Conservation (phyloP, 1,139 yeast species). For the Sugiyamaella castrensis region DNA sequence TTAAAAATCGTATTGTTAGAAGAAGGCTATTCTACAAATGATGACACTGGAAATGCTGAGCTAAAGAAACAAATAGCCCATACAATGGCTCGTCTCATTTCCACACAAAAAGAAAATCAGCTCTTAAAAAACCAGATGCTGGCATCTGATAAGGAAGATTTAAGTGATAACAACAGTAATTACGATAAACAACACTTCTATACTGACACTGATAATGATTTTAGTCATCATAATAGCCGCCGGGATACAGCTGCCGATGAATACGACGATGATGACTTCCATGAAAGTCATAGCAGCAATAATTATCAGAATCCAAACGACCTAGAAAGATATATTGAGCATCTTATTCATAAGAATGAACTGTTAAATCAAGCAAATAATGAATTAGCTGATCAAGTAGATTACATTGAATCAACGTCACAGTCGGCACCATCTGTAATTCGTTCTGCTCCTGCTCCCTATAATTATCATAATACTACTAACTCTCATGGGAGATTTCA, state of each 20-base stretch:
- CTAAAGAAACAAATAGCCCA: not conserved
- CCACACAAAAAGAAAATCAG: not conserved
- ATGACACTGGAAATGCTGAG: not conserved
- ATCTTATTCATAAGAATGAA: no score
- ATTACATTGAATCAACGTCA: no score
- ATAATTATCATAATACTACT: not conserved
- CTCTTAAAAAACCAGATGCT: not conserved
- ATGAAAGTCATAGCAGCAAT: not conserved
- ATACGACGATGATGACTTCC: no score
- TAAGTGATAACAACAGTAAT: no score
- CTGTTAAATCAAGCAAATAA: no score
- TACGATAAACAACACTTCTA: no score
- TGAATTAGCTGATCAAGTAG: not conserved
- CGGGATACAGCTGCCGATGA: no score
- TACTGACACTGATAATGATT: no score
- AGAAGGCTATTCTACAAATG: not conserved
- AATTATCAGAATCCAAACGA: not conserved
- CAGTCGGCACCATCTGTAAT: not conserved
- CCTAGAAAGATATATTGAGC: not conserved
- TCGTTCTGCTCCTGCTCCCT: not conserved
- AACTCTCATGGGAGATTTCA: not conserved
- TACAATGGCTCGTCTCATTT: not conserved
- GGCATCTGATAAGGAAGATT: not conserved
- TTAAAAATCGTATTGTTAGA: conserved; percentile 6
- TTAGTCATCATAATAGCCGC: no score